Evolutionary conservation across 1,139 yeast genomes (phyloP).

Genomic region (Nadsonia starkeyi-henricii): DNA sequence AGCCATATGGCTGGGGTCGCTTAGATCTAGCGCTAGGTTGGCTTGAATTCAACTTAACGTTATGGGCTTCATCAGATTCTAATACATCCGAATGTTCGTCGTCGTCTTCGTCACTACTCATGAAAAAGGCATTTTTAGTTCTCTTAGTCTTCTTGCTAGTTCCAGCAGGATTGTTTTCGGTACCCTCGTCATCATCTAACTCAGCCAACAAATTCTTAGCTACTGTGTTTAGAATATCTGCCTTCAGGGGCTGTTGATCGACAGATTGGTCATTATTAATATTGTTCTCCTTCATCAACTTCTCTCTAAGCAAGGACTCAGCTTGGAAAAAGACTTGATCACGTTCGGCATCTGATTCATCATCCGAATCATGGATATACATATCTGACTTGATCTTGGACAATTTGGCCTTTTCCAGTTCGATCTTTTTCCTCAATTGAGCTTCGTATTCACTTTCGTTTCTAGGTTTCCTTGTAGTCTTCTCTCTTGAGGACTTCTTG

Average conservation of each 20-base stretch:
- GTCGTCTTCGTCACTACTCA: slow-evolving; percentile 6
- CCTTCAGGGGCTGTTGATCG: background rate
- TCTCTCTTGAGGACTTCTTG: slow-evolving; percentile 5
- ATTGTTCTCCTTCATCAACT: slow-evolving; percentile 14
- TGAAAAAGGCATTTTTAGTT: background rate
- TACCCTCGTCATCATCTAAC: background rate
- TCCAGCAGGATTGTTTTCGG: background rate
- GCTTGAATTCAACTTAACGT: too few relatives aligned
- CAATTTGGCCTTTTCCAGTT: slow-evolving; percentile 5
- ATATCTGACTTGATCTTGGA: slow-evolving; percentile 24
- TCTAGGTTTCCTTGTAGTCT: slow-evolving; percentile 2
- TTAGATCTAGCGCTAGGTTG: too few relatives aligned
- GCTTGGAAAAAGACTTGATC: slow-evolving; percentile 41
- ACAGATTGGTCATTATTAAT: background rate
- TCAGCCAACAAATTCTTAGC: slow-evolving; percentile 4
- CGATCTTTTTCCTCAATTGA: slow-evolving; percentile 6
- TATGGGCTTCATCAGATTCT: too few relatives aligned
- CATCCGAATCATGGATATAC: slow-evolving; percentile 50
- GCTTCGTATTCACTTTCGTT: slow-evolving; percentile 3
- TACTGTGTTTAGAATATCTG: background rate
- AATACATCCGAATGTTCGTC: too few relatives aligned
- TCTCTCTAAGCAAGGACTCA: slow-evolving; percentile 39
- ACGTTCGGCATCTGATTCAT: slow-evolving; percentile 48
- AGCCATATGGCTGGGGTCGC: too few relatives aligned
- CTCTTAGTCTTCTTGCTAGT: background rate